Evolutionary conservation across 192 early-diverging fungal species (phyloP), one percentile per base, ranked within the genome.

Genomic region (Linnemannia hyalina): DNA sequence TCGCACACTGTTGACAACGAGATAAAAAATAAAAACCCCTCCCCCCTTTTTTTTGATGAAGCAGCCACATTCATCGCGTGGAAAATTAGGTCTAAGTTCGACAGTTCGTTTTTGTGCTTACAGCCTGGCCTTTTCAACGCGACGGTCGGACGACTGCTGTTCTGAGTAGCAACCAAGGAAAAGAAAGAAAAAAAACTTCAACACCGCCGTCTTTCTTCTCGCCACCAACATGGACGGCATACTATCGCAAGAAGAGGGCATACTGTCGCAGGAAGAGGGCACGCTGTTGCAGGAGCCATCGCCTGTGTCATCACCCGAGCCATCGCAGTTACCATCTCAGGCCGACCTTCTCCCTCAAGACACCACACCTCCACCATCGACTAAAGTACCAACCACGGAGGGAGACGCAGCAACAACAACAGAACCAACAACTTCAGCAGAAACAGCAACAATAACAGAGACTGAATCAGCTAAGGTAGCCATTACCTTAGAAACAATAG

Each of bases 211-310:
- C 26, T 57, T 35, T 18, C 20, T 32, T 52, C 26, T 13, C 36
- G 38, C 52, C 38, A 70, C 47, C 26, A 54, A 13, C 41, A 78
- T 80, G 78, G 78, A 80, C 26, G 70, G 44, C 44, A 46, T 46
- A 46, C 44, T 46, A 46, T 46, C 44, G 44, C 44, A 46, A 15
- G 44, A 46, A 40, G 38, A 46, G 13, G 44, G 13, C 44, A 46
- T 46, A 46, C 44, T 46, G 13, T 46, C 44, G 11, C 44, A 46
- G 44, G 44, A 46, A 0, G 44, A 46, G 44, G 44, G 44, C 44
- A 46, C 13, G 13, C 13, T 46, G 13, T 15, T 15, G 44, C 44
- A 46, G 44, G 44, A 46, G 44, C 44, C 44, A 15, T 46, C 44
- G 44, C 44, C 44, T 0, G 13, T 46, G 10, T 46, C 44, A 46